A percentile compares a stretch with the other conserved stretches of the same genome.
These are phyloP conservation scores for Cladobotryum protrusum DNA, from an alignment of 2,329 filamentous ascomycete genomes.

Conservation along the genomic window DNA sequence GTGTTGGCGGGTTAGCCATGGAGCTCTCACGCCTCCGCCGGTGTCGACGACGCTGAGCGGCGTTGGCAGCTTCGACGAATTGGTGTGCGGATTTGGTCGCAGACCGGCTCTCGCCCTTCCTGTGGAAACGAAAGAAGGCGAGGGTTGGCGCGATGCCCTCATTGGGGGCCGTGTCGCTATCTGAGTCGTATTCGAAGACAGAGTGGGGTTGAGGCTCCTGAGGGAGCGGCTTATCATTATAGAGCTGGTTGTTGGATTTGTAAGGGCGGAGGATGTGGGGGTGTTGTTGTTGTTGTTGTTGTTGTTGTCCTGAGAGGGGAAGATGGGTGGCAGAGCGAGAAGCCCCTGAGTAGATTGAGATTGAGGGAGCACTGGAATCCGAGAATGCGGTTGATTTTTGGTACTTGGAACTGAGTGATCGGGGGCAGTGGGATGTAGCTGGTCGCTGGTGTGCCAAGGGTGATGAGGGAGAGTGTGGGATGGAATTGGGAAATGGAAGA, in stretches of 20 bases:
- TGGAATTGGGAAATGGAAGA: neutral
- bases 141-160: constrained; percentile 16
- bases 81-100: neutral
- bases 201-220: constrained; percentile 30
- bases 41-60: constrained; percentile 1
- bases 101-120: constrained; percentile 24
- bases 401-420: constrained; percentile 5
- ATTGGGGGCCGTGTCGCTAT: constrained; percentile 16
- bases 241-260: constrained; percentile 21
- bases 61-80: neutral
- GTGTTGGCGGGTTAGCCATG: too few relatives aligned
- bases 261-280: constrained; percentile 17
- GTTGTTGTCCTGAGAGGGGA: constrained; percentile 6
- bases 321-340: constrained; percentile 20
- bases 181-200: constrained; percentile 43
- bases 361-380: constrained; percentile 5
- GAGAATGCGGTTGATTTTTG: constrained; percentile 1
- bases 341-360: constrained; percentile 18
- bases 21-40: constrained; percentile 7
- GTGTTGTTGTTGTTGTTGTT: too few relatives aligned
- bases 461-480: neutral
- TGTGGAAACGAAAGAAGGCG: constrained; percentile 40
- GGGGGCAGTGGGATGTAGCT: constrained; percentile 2
- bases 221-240: constrained; percentile 16
- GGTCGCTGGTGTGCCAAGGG: constrained; percentile 1